Evolutionary conservation across 2,329 filamentous ascomycete genomes (phyloP).

Genomic region (Nemania bipapillata): DNA sequence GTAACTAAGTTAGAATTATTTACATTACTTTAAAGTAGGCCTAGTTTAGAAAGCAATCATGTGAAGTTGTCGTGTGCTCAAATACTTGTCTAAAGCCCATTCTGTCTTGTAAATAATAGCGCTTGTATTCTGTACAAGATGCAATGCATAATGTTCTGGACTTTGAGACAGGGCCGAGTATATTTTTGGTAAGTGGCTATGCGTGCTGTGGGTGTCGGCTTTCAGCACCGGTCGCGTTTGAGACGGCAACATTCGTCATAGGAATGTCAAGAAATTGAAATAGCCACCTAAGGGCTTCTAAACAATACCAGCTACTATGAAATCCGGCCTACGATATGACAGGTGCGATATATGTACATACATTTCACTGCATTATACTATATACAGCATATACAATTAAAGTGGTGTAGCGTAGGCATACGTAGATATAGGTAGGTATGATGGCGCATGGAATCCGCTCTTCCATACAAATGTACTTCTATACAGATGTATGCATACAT

Average conservation of each 20-base stretch:
- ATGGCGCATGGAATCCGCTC: slow-evolving; percentile 5
- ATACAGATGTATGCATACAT: not conserved
- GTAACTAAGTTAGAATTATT: not conserved
- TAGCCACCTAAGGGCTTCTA: slow-evolving; percentile 24
- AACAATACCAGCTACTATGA: slow-evolving; percentile 17
- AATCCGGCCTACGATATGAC: slow-evolving; percentile 10
- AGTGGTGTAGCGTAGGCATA: no score
- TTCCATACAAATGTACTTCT: not conserved
- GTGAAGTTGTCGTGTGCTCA: not conserved
- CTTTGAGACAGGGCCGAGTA: slow-evolving; percentile 35
- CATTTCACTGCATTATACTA: no score
- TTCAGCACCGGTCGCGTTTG: slow-evolving; percentile 16
- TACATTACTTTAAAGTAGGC: not conserved
- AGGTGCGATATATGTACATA: not conserved
- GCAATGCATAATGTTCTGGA: slow-evolving; percentile 24
- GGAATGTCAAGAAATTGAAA: slow-evolving; percentile 32
- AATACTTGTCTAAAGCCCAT: no score
- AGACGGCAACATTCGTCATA: slow-evolving; percentile 35
- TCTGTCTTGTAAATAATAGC: no score
- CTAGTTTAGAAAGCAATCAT: not conserved
- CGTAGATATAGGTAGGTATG: no score
- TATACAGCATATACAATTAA: no score
- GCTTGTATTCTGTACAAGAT: no score
- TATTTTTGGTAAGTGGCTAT: slow-evolving; percentile 38
- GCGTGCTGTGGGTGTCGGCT: slow-evolving; percentile 21